Base-by-base conservation (phyloP, 75 land plant species). In the Ceratopteris richardii region DNA sequence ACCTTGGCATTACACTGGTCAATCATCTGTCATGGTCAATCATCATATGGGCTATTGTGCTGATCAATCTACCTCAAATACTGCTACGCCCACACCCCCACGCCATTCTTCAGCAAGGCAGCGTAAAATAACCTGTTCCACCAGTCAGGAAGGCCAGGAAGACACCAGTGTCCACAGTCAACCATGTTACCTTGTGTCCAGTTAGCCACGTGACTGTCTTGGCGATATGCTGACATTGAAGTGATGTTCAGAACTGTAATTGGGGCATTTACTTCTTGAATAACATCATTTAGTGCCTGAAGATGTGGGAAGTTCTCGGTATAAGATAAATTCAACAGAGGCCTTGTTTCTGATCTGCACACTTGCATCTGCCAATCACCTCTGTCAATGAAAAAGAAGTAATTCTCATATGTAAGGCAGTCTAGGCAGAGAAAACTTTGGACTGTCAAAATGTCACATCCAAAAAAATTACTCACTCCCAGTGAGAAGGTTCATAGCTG, bases 121-220 rank as follows among this genome's bases (percentile, higher is more conserved):
- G 85, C 65, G 57, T 88, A 73, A 16, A 91, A 60, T 56, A 88
- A 71, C 66, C 88, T 84, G 61, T 91, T 91, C 97, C 97, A 91
- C 22, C 66, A 75, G 54, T 91, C 97, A 58, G 97, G 94, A 1
- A 91, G 83, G 33, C 97, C 97, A 30, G 97, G 97, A 54, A 91
- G 80, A 58, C 97, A 91, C 97, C 97, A 91, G 43, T 91, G 97
- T 58, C 80, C 78, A 65, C 97, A 91, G 51, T 91, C 97, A n/a
- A 83, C 63, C 20, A 78, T 70, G 0, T 79, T 65, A 20, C 58
- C 69, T 52, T 69, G 70, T 31, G 82, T 82, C 76, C 79, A 88
- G 33, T 55, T 75, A 26, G 86, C 95, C 26, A 92, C 77, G 66
- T 92, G 98, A n/a, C 78, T 95, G 70, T 92, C 98, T 16, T 76